Evolutionary conservation across 768 basidiomycete genomes (phyloP).

Genomic region (Termitomyces titanicus): DNA sequence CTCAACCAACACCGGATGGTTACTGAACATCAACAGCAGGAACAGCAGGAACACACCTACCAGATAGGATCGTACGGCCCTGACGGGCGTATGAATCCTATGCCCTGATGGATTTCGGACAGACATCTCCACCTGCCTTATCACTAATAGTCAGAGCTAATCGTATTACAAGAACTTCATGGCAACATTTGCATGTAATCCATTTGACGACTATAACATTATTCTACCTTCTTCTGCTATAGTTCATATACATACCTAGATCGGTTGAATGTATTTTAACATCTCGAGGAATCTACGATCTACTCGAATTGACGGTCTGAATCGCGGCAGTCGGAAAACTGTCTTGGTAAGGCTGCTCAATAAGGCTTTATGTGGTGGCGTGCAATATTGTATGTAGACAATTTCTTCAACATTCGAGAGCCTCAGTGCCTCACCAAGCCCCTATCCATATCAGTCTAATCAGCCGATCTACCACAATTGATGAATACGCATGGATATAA

Average conservation of each 20-base stretch:
- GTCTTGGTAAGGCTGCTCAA: neutral
- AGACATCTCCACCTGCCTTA: neutral
- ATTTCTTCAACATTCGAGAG: neutral
- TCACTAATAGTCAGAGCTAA: slow-evolving; percentile 17
- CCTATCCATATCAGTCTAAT: slow-evolving; percentile 1
- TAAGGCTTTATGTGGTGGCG: neutral
- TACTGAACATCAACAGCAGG: slow-evolving; percentile 18
- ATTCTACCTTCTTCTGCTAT: slow-evolving; percentile 19
- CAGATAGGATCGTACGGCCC: slow-evolving; percentile 34
- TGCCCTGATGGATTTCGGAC: slow-evolving; percentile 34
- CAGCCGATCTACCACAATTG: neutral
- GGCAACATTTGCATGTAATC: slow-evolving; percentile 10
- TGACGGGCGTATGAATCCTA: slow-evolving; percentile 44
- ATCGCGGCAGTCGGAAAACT: neutral
- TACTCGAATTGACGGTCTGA: neutral
- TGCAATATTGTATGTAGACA: neutral
- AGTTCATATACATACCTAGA: slow-evolving; percentile 28
- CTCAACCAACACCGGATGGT: slow-evolving; percentile 37
- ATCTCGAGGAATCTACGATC: slow-evolving; percentile 3
- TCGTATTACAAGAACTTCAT: slow-evolving; percentile 8
- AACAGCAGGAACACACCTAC: slow-evolving; percentile 25
- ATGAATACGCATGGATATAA: slow-evolving; percentile 5
- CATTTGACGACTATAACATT: slow-evolving; percentile 22
- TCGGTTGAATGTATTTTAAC: slow-evolving; percentile 20
- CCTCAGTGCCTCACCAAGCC: neutral